Evolutionary conservation across 1,139 yeast genomes (phyloP).

Genomic region (Saccharomyces hybrid): DNA sequence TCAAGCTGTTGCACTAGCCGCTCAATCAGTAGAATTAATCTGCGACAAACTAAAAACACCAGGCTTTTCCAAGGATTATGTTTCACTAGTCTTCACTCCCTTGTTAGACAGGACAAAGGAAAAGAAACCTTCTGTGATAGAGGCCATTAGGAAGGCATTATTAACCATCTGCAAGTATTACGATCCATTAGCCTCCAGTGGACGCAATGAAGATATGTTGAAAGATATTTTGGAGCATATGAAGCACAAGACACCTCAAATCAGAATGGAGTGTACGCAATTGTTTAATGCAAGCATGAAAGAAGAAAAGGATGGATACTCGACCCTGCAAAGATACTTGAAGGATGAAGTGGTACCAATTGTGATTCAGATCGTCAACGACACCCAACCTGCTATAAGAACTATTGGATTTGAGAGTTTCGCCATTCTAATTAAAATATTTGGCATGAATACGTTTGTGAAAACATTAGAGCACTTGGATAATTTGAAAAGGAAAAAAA

Average conservation of each 20-base stretch:
- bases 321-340: conserved; percentile 3
- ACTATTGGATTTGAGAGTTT: conserved; percentile 69
- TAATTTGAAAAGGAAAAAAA: conserved; percentile 62
- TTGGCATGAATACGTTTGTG: conserved; percentile 41
- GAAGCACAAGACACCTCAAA: conserved; percentile 77
- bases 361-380: conserved; percentile 50
- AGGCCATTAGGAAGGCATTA: conserved; percentile 56
- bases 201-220: conserved; percentile 42
- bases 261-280: conserved; percentile 60
- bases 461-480: conserved; percentile 61
- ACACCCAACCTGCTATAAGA: conserved; percentile 81
- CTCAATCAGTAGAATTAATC: conserved; percentile 54
- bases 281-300: conserved; percentile 60
- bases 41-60: conserved; percentile 55
- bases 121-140: conserved; percentile 71
- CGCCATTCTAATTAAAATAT: conserved; percentile 73
- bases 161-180: conserved; percentile 47
- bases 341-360: conserved; percentile 38
- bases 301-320: conserved; percentile 39
- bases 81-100: conserved; percentile 47
- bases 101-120: conserved; percentile 81
- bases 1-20: conserved; percentile 77
- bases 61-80: conserved; percentile 46
- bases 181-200: conserved; percentile 30
- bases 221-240: conserved; percentile 54